These are phyloP conservation scores for Clonostachys chloroleuca DNA, from an alignment of 2,329 filamentous ascomycete species.

Conservation along the genomic window DNA sequence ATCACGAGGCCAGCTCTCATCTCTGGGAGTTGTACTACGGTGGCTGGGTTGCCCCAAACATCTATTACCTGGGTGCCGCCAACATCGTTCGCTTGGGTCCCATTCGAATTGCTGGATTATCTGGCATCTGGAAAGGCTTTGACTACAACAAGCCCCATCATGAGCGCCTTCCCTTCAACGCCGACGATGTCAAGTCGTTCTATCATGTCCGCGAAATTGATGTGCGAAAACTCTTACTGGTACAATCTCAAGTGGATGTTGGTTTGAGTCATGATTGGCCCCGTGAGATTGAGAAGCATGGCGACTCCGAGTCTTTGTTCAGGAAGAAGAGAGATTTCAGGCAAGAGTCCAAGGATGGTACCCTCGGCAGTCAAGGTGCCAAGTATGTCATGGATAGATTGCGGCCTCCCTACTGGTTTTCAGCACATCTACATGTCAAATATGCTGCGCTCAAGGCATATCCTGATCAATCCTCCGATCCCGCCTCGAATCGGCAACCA, in stretches of 20 bases:
- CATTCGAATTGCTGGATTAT: slow-evolving; percentile 82
- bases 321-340: slow-evolving; percentile 70
- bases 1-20: slow-evolving; percentile 90
- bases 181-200: slow-evolving; percentile 71
- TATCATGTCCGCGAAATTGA: slow-evolving; percentile 91
- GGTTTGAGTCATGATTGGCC: slow-evolving; percentile 97
- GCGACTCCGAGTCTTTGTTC: slow-evolving; percentile 66
- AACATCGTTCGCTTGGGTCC: slow-evolving; percentile 83
- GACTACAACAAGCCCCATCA: slow-evolving; percentile 81
- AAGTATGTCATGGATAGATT: slow-evolving; percentile 76
- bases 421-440: slow-evolving; percentile 88
- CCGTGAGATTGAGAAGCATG: slow-evolving; percentile 72
- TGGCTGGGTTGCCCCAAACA: slow-evolving; percentile 94
- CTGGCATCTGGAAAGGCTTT: slow-evolving; percentile 91
- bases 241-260: slow-evolving; percentile 85
- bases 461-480: slow-evolving; percentile 27
- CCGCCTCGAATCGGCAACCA: slow-evolving; percentile 4
- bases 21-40: slow-evolving; percentile 93
- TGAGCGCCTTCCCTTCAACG: slow-evolving; percentile 81
- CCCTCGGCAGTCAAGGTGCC: slow-evolving; percentile 76
- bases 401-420: slow-evolving; percentile 85
- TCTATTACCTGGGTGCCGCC: slow-evolving; percentile 93
- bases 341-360: slow-evolving; percentile 69
- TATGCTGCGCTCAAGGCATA: slow-evolving; percentile 68
- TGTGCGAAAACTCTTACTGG: slow-evolving; percentile 79